Evolutionary conservation across 169 alveolate genomes (phyloP).

Genomic region (Eimeria acervulina): DNA sequence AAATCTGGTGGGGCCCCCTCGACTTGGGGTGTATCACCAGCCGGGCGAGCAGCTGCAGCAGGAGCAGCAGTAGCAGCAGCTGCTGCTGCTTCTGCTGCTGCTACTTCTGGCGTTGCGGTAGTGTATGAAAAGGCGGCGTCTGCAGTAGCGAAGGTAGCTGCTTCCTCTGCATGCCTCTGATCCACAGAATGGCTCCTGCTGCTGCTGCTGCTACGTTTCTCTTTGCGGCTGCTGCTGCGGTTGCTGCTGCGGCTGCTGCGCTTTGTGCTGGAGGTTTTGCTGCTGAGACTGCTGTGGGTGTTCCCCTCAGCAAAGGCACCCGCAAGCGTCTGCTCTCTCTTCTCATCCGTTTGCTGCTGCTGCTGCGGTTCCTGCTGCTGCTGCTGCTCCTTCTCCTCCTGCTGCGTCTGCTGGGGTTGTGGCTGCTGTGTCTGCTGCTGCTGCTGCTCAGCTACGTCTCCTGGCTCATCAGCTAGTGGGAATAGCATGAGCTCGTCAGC

Average conservation of each 20-base stretch:
- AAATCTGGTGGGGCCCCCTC: not conserved
- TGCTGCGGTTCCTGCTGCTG: slow-evolving; percentile 9
- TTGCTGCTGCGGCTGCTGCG: slow-evolving; percentile 61
- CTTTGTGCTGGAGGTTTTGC: not conserved
- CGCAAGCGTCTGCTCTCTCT: not conserved
- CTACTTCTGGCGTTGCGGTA: not conserved
- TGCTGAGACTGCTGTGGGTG: slow-evolving; percentile 29
- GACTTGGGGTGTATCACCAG: not conserved
- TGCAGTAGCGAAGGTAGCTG: not conserved
- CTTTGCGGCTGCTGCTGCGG: slow-evolving; percentile 44
- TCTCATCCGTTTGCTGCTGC: not conserved
- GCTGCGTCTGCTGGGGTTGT: too few species aligned
- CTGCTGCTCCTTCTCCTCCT: too few species aligned
- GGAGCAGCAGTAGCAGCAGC: slow-evolving; percentile 20
- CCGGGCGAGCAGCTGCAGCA: not conserved
- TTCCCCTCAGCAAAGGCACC: not conserved
- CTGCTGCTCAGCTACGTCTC: not conserved
- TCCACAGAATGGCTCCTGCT: not conserved
- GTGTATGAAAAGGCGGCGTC: not conserved
- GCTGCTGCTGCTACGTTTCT: too few species aligned
- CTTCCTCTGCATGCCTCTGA: not conserved
- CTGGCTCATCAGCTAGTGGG: slow-evolving; percentile 24
- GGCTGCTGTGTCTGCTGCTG: not conserved
- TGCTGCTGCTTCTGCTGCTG: slow-evolving; percentile 46
- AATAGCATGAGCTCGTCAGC: slow-evolving; percentile 40